Base-by-base conservation (phyloP, 805 yeast species). In the Wickerhamomyces rabaulensis region DNA sequence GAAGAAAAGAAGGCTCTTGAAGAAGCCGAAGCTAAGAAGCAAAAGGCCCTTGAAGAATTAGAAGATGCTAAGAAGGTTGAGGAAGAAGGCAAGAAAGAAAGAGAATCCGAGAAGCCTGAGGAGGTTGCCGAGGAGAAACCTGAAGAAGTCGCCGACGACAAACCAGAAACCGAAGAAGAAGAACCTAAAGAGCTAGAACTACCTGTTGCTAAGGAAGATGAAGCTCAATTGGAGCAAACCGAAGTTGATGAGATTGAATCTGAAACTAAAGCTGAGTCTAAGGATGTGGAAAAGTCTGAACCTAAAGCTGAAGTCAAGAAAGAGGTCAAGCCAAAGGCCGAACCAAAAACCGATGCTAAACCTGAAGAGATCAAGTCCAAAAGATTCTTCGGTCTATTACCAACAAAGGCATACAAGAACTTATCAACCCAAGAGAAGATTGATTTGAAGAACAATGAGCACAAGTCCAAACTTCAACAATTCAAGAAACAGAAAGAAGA, bases 401-500 rank as follows among this genome's bases (percentile, higher is more conserved):
- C 39, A 41, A 35, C 39, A 43, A 51, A 48, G 39, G 46, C 50
- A 49, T 36, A 36, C 39, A 36, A 36, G 23, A 36, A 19, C n/a
- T n/a, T 19, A 6, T 20, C 23, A 3, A 36, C 39, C 13, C 42
- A 40, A 39, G 61, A 59, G 40, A 50, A 57, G 44, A 42, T 53
- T 33, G 52, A 50, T 5, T n/a, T 41, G 13, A 40, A 52, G 40
- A 42, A 54, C 21, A 43, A 53, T 26, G 45, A 55, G 21, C 57
- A 61, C 42, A 27, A 45, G 21, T 20, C 47, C 20, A 53, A 52
- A 36, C 7, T 61, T 6, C 39, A 43, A 3, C 35, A 40, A 10
- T 41, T 59, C 39, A 58, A 52, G 45, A 10, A 48, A 31, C 48
- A 52, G 29, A 22, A 55, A 2, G 55, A 53, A 16, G 37, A 48